These are phyloP conservation scores for Podaxis rugospora DNA, from an alignment of 768 basidiomycete species.

Conservation along the genomic window DNA sequence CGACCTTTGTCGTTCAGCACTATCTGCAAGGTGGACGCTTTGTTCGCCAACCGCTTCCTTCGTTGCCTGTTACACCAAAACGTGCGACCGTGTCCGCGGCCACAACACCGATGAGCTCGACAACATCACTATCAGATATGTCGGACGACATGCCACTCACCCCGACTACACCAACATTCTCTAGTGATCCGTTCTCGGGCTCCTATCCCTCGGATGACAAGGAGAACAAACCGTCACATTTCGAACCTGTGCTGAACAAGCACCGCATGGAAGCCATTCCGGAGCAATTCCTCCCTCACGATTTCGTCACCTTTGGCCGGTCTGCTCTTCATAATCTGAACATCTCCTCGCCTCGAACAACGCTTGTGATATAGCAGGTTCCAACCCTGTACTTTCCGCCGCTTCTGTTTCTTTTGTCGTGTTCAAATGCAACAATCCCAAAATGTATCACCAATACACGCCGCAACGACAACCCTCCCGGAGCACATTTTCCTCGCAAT, in stretches of 20 bases:
- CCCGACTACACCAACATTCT: slow-evolving; percentile 66
- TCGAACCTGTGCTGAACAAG: slow-evolving; percentile 73
- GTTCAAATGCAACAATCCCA: slow-evolving; percentile 55
- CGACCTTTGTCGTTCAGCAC: slow-evolving; percentile 88
- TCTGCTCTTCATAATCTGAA: slow-evolving; percentile 77
- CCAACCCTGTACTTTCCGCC: slow-evolving; percentile 33
- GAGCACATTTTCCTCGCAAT: slow-evolving; percentile 56
- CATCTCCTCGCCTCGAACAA: slow-evolving; percentile 57
- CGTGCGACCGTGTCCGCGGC: slow-evolving; percentile 49
- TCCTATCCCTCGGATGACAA: slow-evolving; percentile 64
- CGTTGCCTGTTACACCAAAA: slow-evolving; percentile 69
- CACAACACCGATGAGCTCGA: slow-evolving; percentile 72
- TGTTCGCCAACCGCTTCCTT: slow-evolving; percentile 36
- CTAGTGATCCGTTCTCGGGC: slow-evolving; percentile 53
- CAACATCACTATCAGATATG: slow-evolving; percentile 67
- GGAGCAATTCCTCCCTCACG: slow-evolving; percentile 77
- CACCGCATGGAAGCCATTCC: slow-evolving; percentile 61
- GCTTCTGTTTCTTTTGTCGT: slow-evolving; percentile 36
- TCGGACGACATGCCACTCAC: slow-evolving; percentile 86
- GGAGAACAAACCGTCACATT: slow-evolving; percentile 70
- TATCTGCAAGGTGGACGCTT: slow-evolving; percentile 88
- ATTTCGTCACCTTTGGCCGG: slow-evolving; percentile 76
- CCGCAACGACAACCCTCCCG: slow-evolving; percentile 42
- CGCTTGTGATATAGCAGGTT: slow-evolving; percentile 53
- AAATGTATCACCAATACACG: slow-evolving; percentile 84